phyloP scores from a whole-genome alignment of 2,329 filamentous ascomycete species.

The Proliferodiscus dingleyae region DNA sequence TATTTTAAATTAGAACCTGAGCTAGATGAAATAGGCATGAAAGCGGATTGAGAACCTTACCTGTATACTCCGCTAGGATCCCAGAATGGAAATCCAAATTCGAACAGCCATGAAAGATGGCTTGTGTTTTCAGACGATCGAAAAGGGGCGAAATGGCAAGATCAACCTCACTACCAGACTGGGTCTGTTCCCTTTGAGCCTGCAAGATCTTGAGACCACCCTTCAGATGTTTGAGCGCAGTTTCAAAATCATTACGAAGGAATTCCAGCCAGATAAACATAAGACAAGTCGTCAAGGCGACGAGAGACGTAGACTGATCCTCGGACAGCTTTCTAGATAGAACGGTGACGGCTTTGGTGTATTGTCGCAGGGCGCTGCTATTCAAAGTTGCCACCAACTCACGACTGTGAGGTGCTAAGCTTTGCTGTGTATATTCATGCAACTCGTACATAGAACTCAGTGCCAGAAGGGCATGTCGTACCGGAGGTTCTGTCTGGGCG shows the following conservation, averaged over 20 bases:
- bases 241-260: conserved; percentile 9
- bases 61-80: no score
- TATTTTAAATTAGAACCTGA: background rate
- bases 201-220: conserved; percentile 10
- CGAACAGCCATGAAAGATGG: no score
- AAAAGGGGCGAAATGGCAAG: conserved; percentile 4
- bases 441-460: conserved; percentile 13
- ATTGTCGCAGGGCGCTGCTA: conserved; percentile 6
- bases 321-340: conserved; percentile 7
- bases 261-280: conserved; percentile 19
- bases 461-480: conserved; percentile 10
- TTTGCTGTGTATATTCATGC: no score
- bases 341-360: conserved; percentile 11
- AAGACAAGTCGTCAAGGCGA: conserved; percentile 11
- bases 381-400: conserved; percentile 25
- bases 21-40: conserved; percentile 8
- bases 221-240: conserved; percentile 10
- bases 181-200: background rate
- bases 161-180: background rate
- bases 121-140: conserved; percentile 5
- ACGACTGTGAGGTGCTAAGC: no score
- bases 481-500: conserved; percentile 9
- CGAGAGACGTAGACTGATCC: conserved; percentile 5
- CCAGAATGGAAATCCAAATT: no score
- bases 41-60: no score